Conservation (phyloP, 176 grass and related monocot species). For the Rhynchospora breviuscula region DNA sequence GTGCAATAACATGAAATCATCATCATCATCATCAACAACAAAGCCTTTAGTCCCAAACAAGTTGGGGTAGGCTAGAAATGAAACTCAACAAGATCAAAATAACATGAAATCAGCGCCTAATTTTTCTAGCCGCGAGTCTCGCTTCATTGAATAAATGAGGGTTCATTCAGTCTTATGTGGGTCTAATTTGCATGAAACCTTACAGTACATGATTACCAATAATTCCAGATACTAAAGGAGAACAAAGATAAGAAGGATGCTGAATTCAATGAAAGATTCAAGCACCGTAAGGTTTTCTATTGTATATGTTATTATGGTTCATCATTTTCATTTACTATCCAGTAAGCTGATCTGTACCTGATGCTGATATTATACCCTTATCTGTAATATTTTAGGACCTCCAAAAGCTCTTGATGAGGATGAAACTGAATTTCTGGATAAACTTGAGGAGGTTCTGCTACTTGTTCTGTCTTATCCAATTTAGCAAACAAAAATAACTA, state of each 20-base stretch:
- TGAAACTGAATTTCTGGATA: slow-evolving; percentile 86
- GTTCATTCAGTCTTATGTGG: slow-evolving; percentile 6
- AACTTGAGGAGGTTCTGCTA: slow-evolving; percentile 52
- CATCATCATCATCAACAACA: too few species aligned
- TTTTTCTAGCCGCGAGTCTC: background rate
- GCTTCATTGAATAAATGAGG: background rate
- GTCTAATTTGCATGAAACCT: slow-evolving; percentile 12
- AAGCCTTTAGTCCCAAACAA: too few species aligned
- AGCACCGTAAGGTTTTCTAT: slow-evolving; percentile 58
- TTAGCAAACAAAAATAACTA: too few species aligned
- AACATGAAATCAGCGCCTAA: background rate
- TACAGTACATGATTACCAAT: slow-evolving; percentile 5
- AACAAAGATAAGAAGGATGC: slow-evolving; percentile 98
- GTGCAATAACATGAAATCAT: too few species aligned
- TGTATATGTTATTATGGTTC: slow-evolving; percentile 4
- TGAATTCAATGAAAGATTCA: slow-evolving; percentile 97
- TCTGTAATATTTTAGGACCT: slow-evolving; percentile 50
- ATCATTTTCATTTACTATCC: background rate
- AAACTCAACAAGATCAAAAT: too few species aligned
- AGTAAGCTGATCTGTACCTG: background rate
- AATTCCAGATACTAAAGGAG: slow-evolving; percentile 72
- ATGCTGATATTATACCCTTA: background rate
- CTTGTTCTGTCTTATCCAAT: background rate
- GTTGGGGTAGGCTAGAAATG: too few species aligned
- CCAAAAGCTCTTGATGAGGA: slow-evolving; percentile 95